A percentile compares a stretch with the other conserved stretches of the same genome.
These are phyloP conservation scores for Melampsora americana DNA, from an alignment of 1,284 basidiomycete species.

Conservation along the genomic window DNA sequence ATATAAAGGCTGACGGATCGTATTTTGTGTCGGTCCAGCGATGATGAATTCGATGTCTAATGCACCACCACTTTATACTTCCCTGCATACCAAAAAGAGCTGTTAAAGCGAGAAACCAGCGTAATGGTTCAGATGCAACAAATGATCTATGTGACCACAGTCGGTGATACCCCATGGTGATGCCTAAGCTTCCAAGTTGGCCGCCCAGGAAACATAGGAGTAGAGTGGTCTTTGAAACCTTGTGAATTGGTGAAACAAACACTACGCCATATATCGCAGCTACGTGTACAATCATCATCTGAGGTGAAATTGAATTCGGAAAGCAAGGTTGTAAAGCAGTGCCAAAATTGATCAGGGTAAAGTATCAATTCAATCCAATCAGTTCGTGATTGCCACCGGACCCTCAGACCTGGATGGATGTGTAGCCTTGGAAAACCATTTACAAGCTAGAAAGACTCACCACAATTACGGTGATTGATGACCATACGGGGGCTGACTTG, in stretches of 20 bases:
- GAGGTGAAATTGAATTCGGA: background rate
- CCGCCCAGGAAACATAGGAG: slow-evolving; percentile 4
- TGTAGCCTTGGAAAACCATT: too few species aligned
- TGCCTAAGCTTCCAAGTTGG: slow-evolving; percentile 52
- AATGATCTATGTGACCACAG: slow-evolving; percentile 72
- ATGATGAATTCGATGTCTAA: slow-evolving; percentile 72
- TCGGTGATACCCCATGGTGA: slow-evolving; percentile 72
- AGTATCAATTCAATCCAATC: too few species aligned
- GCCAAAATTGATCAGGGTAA: too few species aligned
- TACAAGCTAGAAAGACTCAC: too few species aligned
- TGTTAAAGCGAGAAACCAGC: slow-evolving; percentile 63
- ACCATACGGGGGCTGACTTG: too few species aligned
- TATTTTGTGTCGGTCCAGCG: slow-evolving; percentile 56
- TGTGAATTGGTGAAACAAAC: slow-evolving; percentile 6
- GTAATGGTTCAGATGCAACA: slow-evolving; percentile 61
- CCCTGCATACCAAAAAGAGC: slow-evolving; percentile 70
- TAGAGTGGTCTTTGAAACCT: background rate
- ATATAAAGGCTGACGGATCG: background rate
- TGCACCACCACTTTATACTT: slow-evolving; percentile 56
- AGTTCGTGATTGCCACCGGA: too few species aligned
- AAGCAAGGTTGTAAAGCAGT: background rate
- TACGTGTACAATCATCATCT: slow-evolving; percentile 16
- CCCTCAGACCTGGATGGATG: too few species aligned
- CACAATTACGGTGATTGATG: too few species aligned
- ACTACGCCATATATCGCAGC: slow-evolving; percentile 6